Evolutionary conservation across 306 rosid species (phyloP).

Genomic region (Psophocarpus tetragonolobus): DNA sequence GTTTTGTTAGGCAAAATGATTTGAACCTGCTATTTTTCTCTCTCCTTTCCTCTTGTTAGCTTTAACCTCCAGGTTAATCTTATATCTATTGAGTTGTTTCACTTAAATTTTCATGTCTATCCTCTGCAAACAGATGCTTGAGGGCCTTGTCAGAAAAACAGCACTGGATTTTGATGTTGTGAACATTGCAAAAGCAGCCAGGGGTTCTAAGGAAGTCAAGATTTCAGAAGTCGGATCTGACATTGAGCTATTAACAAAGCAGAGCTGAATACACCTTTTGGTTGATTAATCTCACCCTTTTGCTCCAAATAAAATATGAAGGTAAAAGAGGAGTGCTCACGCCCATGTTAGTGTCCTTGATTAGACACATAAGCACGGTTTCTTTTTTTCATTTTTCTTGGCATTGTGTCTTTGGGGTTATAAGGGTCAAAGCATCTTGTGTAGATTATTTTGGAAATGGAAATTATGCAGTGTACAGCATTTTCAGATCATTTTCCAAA

Average conservation of each 20-base stretch:
- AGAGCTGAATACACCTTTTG: slow-evolving; percentile 38
- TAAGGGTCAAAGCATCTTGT: not conserved
- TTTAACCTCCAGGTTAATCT: too few relatives aligned
- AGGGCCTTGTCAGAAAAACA: slow-evolving; percentile 71
- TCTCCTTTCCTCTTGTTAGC: too few relatives aligned
- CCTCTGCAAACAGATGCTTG: slow-evolving; percentile 68
- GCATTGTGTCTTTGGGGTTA: not conserved
- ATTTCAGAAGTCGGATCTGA: slow-evolving; percentile 85
- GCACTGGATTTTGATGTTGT: slow-evolving; percentile 87
- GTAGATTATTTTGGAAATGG: not conserved
- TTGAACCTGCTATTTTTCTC: too few relatives aligned
- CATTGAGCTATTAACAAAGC: slow-evolving; percentile 63
- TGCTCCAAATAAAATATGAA: slow-evolving; percentile 1
- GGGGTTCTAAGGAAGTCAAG: slow-evolving; percentile 75
- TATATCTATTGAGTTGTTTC: slow-evolving; percentile 23
- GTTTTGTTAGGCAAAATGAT: too few relatives aligned
- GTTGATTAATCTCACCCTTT: slow-evolving; percentile 14
- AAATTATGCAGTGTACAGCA: slow-evolving; percentile 19
- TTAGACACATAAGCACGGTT: not conserved
- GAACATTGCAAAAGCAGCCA: slow-evolving; percentile 71
- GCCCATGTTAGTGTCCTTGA: not conserved
- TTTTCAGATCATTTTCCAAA: not conserved
- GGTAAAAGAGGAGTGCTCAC: slow-evolving; percentile 11
- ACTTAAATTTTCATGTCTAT: slow-evolving; percentile 12
- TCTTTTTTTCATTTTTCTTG: not conserved